Evolutionary conservation across 2,329 filamentous ascomycete species (phyloP).

Genomic region (Raffaelea ambrosiae): DNA sequence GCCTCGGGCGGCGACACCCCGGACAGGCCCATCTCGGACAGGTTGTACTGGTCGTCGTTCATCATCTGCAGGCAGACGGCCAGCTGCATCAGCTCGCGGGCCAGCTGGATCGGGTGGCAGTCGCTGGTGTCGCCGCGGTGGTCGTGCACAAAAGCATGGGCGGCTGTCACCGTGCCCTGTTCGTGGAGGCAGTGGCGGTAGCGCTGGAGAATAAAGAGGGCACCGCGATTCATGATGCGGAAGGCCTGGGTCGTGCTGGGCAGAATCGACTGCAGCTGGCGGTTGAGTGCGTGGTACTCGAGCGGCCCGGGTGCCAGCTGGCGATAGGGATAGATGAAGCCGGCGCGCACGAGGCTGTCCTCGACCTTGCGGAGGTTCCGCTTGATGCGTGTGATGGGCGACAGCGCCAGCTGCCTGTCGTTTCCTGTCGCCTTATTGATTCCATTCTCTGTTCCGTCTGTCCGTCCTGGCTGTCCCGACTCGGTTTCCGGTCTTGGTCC

Average conservation of each 20-base stretch:
- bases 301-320: background rate
- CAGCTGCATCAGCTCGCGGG: slow-evolving; percentile 9
- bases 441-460: no score
- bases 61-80: slow-evolving; percentile 10
- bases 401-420: no score
- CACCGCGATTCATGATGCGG: slow-evolving; percentile 9
- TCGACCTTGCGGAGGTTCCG: no score
- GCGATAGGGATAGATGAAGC: background rate
- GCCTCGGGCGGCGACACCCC: slow-evolving; percentile 10
- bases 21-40: slow-evolving; percentile 17
- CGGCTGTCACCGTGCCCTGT: no score
- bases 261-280: slow-evolving; percentile 13
- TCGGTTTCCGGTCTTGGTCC: no score
- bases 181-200: slow-evolving; percentile 16
- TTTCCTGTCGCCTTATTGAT: no score
- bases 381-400: no score
- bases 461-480: no score
- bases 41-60: slow-evolving; percentile 1
- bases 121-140: background rate
- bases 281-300: slow-evolving; percentile 1
- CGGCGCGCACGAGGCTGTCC: no score
- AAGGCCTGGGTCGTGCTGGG: slow-evolving; percentile 13
- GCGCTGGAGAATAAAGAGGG: slow-evolving; percentile 5
- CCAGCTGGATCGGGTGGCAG: slow-evolving; percentile 5
- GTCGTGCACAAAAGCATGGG: slow-evolving; percentile 14